These are phyloP conservation scores for Cryphonectria naterciae DNA, from an alignment of 2,329 filamentous ascomycete species.

Conservation along the genomic window DNA sequence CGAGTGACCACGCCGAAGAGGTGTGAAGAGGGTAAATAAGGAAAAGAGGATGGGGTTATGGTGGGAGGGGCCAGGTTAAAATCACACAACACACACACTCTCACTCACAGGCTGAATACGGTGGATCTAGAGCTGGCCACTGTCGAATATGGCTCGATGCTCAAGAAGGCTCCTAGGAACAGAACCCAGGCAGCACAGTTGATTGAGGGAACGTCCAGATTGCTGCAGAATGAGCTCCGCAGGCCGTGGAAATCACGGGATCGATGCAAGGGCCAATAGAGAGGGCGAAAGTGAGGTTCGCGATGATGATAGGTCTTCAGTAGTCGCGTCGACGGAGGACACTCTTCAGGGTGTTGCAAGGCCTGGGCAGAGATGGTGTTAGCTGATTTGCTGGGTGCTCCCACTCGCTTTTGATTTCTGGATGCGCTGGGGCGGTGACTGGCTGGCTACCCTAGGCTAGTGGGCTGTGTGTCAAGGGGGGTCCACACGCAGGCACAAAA, in stretches of 20 bases:
- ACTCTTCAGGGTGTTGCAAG: conserved; percentile 42
- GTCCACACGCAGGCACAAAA: conserved; percentile 23
- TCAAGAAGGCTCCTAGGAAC: conserved; percentile 14
- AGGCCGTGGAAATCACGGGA: conserved; percentile 58
- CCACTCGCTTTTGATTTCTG: conserved; percentile 31
- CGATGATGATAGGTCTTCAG: conserved; percentile 57
- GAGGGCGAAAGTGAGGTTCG: conserved; percentile 45
- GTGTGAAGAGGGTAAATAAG: conserved; percentile 13
- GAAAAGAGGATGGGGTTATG: conserved; percentile 10
- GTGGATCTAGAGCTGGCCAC: conserved; percentile 21
- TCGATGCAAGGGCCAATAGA: conserved; percentile 51
- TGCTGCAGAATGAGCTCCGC: conserved; percentile 46
- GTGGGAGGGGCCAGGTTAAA: neutral
- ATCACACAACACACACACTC: neutral
- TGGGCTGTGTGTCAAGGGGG: conserved; percentile 13
- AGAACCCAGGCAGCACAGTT: conserved; percentile 30
- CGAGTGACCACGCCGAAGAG: conserved; percentile 14
- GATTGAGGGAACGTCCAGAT: conserved; percentile 38
- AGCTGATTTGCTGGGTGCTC: conserved; percentile 55
- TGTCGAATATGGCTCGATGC: conserved; percentile 17
- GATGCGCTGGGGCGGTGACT: conserved; percentile 38
- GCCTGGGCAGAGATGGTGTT: conserved; percentile 41
- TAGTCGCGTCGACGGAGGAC: conserved; percentile 39
- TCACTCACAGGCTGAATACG: conserved; percentile 9
- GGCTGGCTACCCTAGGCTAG: conserved; percentile 32